Evolutionary conservation across 345 rosid genomes (phyloP).

Genomic region (Salix caprea): DNA sequence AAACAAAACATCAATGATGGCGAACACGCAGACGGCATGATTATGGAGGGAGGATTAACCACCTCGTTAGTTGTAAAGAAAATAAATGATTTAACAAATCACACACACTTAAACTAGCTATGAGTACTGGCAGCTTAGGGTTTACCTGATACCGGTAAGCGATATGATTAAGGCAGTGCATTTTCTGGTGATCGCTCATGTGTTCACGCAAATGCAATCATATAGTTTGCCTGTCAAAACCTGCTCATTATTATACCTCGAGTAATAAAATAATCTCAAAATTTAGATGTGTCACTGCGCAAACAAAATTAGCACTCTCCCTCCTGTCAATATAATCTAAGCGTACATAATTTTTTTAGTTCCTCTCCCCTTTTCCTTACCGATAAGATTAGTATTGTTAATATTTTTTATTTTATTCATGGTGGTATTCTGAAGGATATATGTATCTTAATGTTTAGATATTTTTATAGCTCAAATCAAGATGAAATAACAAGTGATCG

Average conservation of each 20-base stretch:
- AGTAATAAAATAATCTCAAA: too few relatives aligned
- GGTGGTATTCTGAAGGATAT: too few relatives aligned
- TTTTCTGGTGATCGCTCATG: neutral
- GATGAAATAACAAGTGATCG: too few relatives aligned
- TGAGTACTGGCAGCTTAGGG: neutral
- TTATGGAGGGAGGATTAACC: neutral
- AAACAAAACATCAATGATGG: constrained; percentile 19
- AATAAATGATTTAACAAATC: neutral
- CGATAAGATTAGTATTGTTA: too few relatives aligned
- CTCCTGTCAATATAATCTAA: too few relatives aligned
- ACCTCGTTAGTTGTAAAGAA: neutral
- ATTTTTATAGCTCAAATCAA: too few relatives aligned
- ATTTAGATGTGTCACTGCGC: too few relatives aligned
- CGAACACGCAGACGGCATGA: constrained; percentile 11
- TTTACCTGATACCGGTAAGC: neutral
- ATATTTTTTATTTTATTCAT: too few relatives aligned
- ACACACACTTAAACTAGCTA: neutral
- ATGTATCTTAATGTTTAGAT: too few relatives aligned
- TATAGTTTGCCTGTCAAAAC: neutral
- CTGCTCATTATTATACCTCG: neutral
- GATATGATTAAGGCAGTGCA: neutral
- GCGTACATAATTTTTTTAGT: too few relatives aligned
- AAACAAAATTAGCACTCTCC: too few relatives aligned
- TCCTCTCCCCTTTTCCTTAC: too few relatives aligned
- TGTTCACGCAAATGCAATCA: neutral